phyloP scores from a whole-genome alignment of 2,329 filamentous ascomycete genomes.

The Verruconis gallopava region DNA sequence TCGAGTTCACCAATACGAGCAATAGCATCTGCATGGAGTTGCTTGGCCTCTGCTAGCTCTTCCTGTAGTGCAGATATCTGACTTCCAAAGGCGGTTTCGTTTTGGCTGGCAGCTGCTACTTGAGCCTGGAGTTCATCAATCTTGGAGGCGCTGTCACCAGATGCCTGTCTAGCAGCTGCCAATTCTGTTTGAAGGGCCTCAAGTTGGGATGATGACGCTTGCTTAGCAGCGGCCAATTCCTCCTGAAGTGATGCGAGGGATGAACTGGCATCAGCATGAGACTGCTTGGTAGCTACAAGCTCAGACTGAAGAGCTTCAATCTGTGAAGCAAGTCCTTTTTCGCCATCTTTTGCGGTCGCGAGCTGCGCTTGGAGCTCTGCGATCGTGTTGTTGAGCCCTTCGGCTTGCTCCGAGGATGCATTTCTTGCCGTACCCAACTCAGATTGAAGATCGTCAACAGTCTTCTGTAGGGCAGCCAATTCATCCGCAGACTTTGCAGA shows the following conservation, averaged over 20 bases:
- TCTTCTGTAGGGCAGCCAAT: not conserved
- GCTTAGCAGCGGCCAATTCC: not conserved
- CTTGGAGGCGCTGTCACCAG: not conserved
- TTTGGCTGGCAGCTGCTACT: not conserved
- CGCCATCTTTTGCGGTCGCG: not conserved
- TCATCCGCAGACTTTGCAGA: not conserved
- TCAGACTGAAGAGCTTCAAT: not conserved
- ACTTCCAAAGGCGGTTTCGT: not conserved
- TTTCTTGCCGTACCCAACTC: not conserved
- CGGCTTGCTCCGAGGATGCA: not conserved
- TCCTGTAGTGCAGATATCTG: not conserved
- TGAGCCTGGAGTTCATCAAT: not conserved
- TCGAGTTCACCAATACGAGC: not conserved
- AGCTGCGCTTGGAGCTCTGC: not conserved
- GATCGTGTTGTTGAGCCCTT: not conserved
- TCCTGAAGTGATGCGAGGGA: not conserved
- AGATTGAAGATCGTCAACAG: not conserved
- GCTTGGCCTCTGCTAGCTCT: not conserved
- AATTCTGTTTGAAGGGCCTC: not conserved
- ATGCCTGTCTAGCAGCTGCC: not conserved
- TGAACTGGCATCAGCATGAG: not conserved
- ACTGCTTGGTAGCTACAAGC: not conserved
- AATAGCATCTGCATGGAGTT: not conserved
- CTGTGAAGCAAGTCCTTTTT: not conserved
- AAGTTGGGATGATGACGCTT: not conserved